These are phyloP conservation scores for Candida nitratophila DNA, from an alignment of 805 yeast genomes.

Conservation along the genomic window DNA sequence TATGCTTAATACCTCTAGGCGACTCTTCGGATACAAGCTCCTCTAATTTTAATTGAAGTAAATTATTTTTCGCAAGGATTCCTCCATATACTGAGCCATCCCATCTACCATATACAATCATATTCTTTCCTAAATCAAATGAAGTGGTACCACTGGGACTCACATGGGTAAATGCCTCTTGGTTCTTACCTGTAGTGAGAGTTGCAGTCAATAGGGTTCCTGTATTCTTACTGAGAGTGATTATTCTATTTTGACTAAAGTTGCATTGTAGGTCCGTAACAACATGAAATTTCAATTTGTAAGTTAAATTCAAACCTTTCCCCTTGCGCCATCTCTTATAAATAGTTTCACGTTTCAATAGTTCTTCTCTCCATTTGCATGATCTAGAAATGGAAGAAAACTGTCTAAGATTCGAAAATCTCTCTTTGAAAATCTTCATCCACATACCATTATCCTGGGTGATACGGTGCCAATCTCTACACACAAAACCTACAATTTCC, in stretches of 20 bases:
- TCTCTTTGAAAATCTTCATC: constrained; percentile 35
- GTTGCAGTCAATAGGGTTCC: constrained; percentile 18
- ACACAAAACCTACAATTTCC: constrained; percentile 34
- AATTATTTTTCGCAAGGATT: constrained; percentile 1
- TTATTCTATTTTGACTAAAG: constrained; percentile 17
- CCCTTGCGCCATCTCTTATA: constrained; percentile 34
- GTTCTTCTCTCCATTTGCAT: constrained; percentile 39
- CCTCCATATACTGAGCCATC: constrained; percentile 24
- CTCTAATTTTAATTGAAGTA: not conserved
- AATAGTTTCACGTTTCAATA: constrained; percentile 30
- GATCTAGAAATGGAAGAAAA: constrained; percentile 42
- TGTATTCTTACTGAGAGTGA: constrained; percentile 17
- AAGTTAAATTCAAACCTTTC: constrained; percentile 16
- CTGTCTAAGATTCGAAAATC: constrained; percentile 27
- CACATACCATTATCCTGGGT: constrained; percentile 40
- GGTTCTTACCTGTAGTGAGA: constrained; percentile 16
- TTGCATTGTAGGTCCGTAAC: constrained; percentile 22
- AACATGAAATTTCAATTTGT: constrained; percentile 7
- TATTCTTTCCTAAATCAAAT: constrained; percentile 20
- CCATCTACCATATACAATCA: constrained; percentile 26
- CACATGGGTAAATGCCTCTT: constrained; percentile 11
- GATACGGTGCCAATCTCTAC: constrained; percentile 39
- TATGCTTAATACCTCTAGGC: constrained; percentile 6
- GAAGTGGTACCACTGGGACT: constrained; percentile 25
- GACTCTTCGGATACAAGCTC: not conserved